Evolutionary conservation across 441 rosid genomes (phyloP).

Genomic region (Hypseocharis bilobata): DNA sequence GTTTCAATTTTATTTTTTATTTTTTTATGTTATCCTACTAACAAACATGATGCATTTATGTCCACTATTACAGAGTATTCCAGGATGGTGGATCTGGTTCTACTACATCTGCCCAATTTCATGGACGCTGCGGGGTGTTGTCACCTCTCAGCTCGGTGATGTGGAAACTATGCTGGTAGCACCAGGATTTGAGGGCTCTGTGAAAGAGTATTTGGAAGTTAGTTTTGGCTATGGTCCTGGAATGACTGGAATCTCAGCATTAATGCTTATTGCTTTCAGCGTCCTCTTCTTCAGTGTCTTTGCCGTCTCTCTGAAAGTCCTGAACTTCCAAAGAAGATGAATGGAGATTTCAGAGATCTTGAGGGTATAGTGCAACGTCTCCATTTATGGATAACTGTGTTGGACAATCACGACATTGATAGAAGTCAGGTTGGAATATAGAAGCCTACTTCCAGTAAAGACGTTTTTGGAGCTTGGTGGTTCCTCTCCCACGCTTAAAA

Average conservation of each 20-base stretch:
- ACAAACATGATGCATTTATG: not conserved
- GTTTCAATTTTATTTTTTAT: no score
- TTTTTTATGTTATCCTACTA: no score
- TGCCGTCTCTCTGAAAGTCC: conserved; percentile 47
- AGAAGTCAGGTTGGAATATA: not conserved
- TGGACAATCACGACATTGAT: no score
- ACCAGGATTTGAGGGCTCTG: conserved; percentile 45
- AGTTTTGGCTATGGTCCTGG: conserved; percentile 39
- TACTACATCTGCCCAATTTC: conserved; percentile 69
- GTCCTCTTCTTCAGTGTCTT: conserved; percentile 52
- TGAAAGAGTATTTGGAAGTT: conserved; percentile 45
- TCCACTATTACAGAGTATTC: conserved; percentile 40
- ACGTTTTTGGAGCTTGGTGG: no score
- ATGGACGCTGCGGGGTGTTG: conserved; percentile 69
- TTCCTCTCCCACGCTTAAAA: no score
- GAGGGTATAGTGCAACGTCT: not conserved
- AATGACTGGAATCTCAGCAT: conserved; percentile 46
- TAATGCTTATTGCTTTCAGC: conserved; percentile 43
- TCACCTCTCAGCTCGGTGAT: conserved; percentile 75
- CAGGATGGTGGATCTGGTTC: conserved; percentile 94
- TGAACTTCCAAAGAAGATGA: conserved; percentile 80
- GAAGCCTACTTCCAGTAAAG: not conserved
- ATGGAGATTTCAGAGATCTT: not conserved
- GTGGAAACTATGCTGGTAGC: conserved; percentile 48
- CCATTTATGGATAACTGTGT: no score